Evolutionary conservation across 2,329 filamentous ascomycete genomes (phyloP).

Genomic region (Macrophomina tecta): DNA sequence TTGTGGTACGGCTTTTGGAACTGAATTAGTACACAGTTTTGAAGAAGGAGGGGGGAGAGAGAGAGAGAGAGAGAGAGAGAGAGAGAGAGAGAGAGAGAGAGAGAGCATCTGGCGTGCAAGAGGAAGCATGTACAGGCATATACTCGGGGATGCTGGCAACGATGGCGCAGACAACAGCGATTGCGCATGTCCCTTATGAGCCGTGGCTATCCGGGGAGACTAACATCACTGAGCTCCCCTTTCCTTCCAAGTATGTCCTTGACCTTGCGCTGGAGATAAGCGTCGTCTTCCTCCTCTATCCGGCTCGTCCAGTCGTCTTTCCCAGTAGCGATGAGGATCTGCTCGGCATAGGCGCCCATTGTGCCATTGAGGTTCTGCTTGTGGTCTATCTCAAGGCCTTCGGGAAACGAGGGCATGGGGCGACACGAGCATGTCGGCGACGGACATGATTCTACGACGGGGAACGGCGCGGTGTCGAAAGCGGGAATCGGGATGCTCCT

Average conservation of each 20-base stretch:
- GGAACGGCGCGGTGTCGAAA: slow-evolving; percentile 42
- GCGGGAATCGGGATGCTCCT: slow-evolving; percentile 31
- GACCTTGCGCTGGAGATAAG: slow-evolving; percentile 69
- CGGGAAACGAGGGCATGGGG: slow-evolving; percentile 56
- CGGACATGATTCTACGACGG: slow-evolving; percentile 67
- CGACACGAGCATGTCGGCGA: slow-evolving; percentile 77
- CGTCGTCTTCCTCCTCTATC: slow-evolving; percentile 72
- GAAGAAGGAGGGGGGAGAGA: too few relatives aligned
- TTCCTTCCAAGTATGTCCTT: slow-evolving; percentile 59
- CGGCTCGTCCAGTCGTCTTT: slow-evolving; percentile 79
- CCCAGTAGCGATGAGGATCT: slow-evolving; percentile 84
- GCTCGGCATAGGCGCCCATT: slow-evolving; percentile 79
- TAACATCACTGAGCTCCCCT: slow-evolving; percentile 53
- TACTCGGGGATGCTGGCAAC: neutral
- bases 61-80: too few relatives aligned
- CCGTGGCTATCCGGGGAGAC: slow-evolving; percentile 35
- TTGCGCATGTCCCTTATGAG: neutral
- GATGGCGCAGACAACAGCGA: neutral
- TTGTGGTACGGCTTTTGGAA: slow-evolving; percentile 78
- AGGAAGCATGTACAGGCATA: slow-evolving; percentile 23
- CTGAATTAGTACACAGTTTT: neutral
- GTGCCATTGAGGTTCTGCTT: slow-evolving; percentile 73
- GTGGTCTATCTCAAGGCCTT: slow-evolving; percentile 75
- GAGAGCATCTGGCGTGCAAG: slow-evolving; percentile 16
- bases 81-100: neutral